Conservation (phyloP, 352 stramenopile species). For the Phytophthora fragariae region DNA sequence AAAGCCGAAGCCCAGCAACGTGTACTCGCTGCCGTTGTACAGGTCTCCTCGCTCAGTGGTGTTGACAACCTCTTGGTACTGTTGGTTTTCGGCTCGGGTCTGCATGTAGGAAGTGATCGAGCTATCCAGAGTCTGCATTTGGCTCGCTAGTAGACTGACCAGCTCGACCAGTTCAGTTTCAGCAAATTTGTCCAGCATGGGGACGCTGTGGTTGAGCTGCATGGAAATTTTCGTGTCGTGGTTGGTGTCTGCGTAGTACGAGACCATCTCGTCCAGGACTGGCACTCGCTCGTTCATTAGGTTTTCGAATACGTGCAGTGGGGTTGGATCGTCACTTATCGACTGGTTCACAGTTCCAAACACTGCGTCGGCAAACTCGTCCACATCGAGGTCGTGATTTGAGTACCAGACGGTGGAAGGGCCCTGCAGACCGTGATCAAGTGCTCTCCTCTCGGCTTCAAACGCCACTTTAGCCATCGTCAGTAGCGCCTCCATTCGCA, state of each 20-base stretch:
- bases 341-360: slow-evolving; percentile 52
- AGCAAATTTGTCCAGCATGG: slow-evolving; percentile 39
- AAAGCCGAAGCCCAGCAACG: slow-evolving; percentile 65
- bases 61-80: slow-evolving; percentile 52
- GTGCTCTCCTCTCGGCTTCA: slow-evolving; percentile 46
- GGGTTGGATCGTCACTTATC: slow-evolving; percentile 25
- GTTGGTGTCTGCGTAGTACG: slow-evolving; percentile 56
- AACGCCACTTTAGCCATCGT: slow-evolving; percentile 51
- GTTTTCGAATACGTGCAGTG: slow-evolving; percentile 46
- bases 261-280: slow-evolving; percentile 41
- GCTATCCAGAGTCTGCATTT: slow-evolving; percentile 39
- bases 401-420: slow-evolving; percentile 76
- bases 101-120: slow-evolving; percentile 42
- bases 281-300: slow-evolving; percentile 36
- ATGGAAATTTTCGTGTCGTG: slow-evolving; percentile 39
- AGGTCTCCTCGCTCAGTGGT: slow-evolving; percentile 39
- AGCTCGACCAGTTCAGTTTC: slow-evolving; percentile 48
- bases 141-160: slow-evolving; percentile 25
- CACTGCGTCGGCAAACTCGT: slow-evolving; percentile 66
- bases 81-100: slow-evolving; percentile 37
- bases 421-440: slow-evolving; percentile 53
- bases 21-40: slow-evolving; percentile 66
- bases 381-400: slow-evolving; percentile 50
- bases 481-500: slow-evolving; percentile 43
- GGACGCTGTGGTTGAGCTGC: slow-evolving; percentile 30